Conservation (phyloP, 768 basidiomycete species). For the Lactarius akahatsu region DNA sequence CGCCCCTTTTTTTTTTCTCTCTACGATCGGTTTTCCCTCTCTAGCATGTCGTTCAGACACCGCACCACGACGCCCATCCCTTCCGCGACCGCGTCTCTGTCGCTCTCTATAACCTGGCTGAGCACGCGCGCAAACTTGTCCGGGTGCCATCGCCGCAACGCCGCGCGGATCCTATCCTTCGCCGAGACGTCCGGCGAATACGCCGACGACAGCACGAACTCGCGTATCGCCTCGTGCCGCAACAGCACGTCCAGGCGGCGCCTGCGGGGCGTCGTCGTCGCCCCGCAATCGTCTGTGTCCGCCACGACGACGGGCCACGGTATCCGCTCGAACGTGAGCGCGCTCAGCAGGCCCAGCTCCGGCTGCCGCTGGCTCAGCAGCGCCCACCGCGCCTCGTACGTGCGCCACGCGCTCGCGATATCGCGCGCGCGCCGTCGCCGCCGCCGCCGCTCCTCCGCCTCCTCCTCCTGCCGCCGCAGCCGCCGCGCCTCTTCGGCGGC, state of each 20-base stretch:
- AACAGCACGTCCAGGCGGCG: slow-evolving; percentile 46
- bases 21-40: slow-evolving; percentile 16
- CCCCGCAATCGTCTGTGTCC: slow-evolving; percentile 16
- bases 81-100: slow-evolving; percentile 55
- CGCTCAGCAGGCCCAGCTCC: slow-evolving; percentile 48
- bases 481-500: slow-evolving; percentile 45
- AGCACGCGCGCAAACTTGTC: slow-evolving; percentile 67
- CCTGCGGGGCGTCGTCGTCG: slow-evolving; percentile 29
- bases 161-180: slow-evolving; percentile 65
- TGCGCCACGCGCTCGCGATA: slow-evolving; percentile 37
- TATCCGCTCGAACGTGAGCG: slow-evolving; percentile 57
- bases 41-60: slow-evolving; percentile 33
- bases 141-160: slow-evolving; percentile 78
- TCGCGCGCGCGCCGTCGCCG: slow-evolving; percentile 40
- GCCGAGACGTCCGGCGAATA: slow-evolving; percentile 58
- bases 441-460: slow-evolving; percentile 38
- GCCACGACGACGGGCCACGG: slow-evolving; percentile 66
- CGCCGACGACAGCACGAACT: slow-evolving; percentile 60
- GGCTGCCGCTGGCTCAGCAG: slow-evolving; percentile 59
- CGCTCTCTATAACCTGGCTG: slow-evolving; percentile 49
- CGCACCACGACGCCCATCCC: slow-evolving; percentile 65
- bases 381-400: slow-evolving; percentile 44
- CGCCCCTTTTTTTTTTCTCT: background rate
- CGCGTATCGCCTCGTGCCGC: slow-evolving; percentile 47
- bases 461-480: slow-evolving; percentile 40